Evolutionary conservation across 441 rosid genomes (phyloP).

Genomic region (Manihot esculenta): DNA sequence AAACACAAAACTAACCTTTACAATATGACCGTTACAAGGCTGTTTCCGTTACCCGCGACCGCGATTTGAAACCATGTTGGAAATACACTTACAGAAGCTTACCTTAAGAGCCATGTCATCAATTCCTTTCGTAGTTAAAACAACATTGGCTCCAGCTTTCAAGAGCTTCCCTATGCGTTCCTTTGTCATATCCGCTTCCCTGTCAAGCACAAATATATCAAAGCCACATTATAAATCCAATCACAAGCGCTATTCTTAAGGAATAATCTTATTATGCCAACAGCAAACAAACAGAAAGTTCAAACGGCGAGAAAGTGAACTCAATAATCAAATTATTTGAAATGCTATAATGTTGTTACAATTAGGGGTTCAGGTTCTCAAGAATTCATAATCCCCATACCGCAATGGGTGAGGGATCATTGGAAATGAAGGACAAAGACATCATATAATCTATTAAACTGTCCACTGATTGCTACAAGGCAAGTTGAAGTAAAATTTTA

Average conservation of each 20-base stretch:
- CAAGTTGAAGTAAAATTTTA: background rate
- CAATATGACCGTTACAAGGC: too few relatives aligned
- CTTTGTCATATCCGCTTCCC: slow-evolving; percentile 97
- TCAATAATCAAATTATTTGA: too few relatives aligned
- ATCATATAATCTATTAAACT: background rate
- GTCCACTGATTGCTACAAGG: background rate
- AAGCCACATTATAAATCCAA: too few relatives aligned
- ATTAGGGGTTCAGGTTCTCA: too few relatives aligned
- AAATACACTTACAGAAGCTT: slow-evolving; percentile 23
- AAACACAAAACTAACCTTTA: too few relatives aligned
- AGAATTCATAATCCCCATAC: too few relatives aligned
- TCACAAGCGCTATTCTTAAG: background rate
- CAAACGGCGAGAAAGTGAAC: too few relatives aligned
- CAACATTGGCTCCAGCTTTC: slow-evolving; percentile 96
- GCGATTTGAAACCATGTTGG: too few relatives aligned
- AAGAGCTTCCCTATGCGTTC: slow-evolving; percentile 93
- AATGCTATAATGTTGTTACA: too few relatives aligned
- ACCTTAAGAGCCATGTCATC: slow-evolving; percentile 99
- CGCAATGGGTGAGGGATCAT: too few relatives aligned
- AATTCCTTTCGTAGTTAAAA: slow-evolving; percentile 94
- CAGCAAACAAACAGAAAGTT: background rate
- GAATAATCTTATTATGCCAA: too few relatives aligned
- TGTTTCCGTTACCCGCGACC: too few relatives aligned
- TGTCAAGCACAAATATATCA: slow-evolving; percentile 33
- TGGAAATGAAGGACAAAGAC: background rate